Conservation (phyloP, 2,329 filamentous ascomycete genomes). For the Penicillium sp. region DNA sequence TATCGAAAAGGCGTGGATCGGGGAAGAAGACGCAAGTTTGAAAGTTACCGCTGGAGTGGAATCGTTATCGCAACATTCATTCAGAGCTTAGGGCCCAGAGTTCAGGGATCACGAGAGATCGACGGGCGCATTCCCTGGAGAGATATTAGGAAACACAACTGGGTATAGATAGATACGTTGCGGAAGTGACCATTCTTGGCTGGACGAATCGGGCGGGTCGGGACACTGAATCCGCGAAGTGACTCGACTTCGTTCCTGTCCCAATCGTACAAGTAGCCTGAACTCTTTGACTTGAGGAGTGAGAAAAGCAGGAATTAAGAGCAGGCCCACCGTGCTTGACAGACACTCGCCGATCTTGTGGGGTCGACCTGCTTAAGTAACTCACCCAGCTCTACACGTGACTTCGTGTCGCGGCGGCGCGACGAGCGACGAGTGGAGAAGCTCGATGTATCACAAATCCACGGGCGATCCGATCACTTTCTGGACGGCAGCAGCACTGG, state of each 20-base stretch:
- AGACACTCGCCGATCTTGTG: conserved; percentile 19
- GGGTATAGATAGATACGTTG: conserved; percentile 9
- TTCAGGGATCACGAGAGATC: conserved; percentile 9
- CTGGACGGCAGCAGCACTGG: not conserved
- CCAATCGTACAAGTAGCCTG: conserved; percentile 2
- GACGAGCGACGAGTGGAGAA: conserved; percentile 19
- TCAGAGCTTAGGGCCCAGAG: conserved; percentile 1
- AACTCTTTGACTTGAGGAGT: not conserved
- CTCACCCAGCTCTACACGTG: conserved; percentile 19
- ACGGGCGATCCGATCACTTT: conserved; percentile 18
- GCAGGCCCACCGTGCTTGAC: conserved; percentile 10
- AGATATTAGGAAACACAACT: not conserved
- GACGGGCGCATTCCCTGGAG: conserved; percentile 17
- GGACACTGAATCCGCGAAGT: not conserved
- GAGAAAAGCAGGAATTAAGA: conserved; percentile 9
- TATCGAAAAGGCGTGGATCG: conserved; percentile 5
- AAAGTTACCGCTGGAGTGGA: not conserved
- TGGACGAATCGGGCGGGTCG: not conserved
- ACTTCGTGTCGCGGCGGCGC: conserved; percentile 28
- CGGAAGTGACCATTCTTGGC: conserved; percentile 8
- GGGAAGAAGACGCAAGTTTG: not conserved
- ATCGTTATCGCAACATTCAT: not conserved
- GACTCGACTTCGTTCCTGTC: not conserved
- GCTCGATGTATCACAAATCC: conserved; percentile 22
- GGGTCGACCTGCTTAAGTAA: conserved; percentile 15